Evolutionary conservation across 306 rosid species (phyloP), one percentile per base, ranked within the genome.

Genomic region (Corylus americana): DNA sequence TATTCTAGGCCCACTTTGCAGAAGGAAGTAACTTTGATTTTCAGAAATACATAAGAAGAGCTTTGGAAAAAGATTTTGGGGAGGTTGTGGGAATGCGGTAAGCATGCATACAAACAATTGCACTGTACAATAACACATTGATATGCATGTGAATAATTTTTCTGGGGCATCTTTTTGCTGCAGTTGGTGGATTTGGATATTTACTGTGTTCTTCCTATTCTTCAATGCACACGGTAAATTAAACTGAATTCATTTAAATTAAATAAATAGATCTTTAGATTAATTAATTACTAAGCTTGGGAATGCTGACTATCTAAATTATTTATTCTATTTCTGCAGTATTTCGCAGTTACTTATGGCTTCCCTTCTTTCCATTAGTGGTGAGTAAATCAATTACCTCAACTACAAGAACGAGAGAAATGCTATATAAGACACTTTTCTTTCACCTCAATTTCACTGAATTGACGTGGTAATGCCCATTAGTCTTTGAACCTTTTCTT

Each of bases 151-250:
- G 67, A 29, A 54, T 62, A 44, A 66, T 47, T n/a, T 42, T 39
- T 11, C 37, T 55, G 51, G 31, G 71, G 48, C 53, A 45, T 42
- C 25, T 45, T 68, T 14, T n/a, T 48, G 29, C 70, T 85, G 84
- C 87, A 91, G 95, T 64, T 89, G 92, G 90, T 87, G 95, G 92
- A 86, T 89, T 73, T 91, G 96, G 93, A 29, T 86, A 37, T 89
- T 82, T 78, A 35, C 87, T 1, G 76, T 86, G 25, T 59, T 78
- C 0, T 82, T 87, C 76, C 59, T 91, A 50, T 87, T 89, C 82
- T 84, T 85, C 82, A 77, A 80, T 71, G 90, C 91, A 77, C 84
- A 84, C 59, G 90, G 91, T 87, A 87, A 82, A 54, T 87, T 85
- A 82, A 54, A 62, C 42, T 45, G 27, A 62, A 51, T 51, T 71